Conservation (phyloP, 2,329 filamentous ascomycete species). For the Fusarium caatingaense region DNA sequence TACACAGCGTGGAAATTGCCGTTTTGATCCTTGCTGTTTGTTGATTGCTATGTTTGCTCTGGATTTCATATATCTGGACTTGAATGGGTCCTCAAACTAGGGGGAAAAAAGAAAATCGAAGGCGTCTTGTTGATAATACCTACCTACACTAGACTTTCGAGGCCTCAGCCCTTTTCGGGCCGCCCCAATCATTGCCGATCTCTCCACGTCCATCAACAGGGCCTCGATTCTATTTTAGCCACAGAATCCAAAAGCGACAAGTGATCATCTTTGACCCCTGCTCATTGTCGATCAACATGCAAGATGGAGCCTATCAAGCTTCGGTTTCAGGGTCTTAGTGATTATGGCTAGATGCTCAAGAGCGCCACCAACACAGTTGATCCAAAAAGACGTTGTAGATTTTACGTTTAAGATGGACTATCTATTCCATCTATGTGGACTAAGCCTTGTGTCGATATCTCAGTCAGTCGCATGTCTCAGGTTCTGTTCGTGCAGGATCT, state of each 20-base stretch:
- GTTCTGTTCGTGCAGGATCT: constrained; percentile 12
- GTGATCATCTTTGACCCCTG: constrained; percentile 3
- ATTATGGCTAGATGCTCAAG: background rate
- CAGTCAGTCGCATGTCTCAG: constrained; percentile 22
- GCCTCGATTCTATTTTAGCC: constrained; percentile 32
- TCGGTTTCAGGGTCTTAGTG: constrained; percentile 1
- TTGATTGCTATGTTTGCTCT: constrained; percentile 29
- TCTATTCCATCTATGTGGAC: background rate
- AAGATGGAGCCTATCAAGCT: constrained; percentile 21
- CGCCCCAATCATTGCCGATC: constrained; percentile 7
- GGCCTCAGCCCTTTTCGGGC: background rate
- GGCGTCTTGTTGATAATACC: constrained; percentile 3
- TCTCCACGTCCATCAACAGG: constrained; percentile 18
- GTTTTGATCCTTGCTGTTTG: constrained; percentile 3
- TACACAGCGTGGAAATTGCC: constrained; percentile 9
- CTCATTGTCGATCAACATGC: constrained; percentile 37
- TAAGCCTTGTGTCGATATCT: constrained; percentile 21
- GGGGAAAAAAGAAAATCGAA: constrained; percentile 11
- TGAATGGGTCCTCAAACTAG: constrained; percentile 9
- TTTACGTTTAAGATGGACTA: background rate
- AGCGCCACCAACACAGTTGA: constrained; percentile 6
- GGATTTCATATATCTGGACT: background rate
- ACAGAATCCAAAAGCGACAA: constrained; percentile 14
- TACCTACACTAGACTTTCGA: background rate
- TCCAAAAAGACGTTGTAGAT: constrained; percentile 3